Base-by-base conservation (phyloP, 2,329 filamentous ascomycete species). In the Xylariaceae sp. region DNA sequence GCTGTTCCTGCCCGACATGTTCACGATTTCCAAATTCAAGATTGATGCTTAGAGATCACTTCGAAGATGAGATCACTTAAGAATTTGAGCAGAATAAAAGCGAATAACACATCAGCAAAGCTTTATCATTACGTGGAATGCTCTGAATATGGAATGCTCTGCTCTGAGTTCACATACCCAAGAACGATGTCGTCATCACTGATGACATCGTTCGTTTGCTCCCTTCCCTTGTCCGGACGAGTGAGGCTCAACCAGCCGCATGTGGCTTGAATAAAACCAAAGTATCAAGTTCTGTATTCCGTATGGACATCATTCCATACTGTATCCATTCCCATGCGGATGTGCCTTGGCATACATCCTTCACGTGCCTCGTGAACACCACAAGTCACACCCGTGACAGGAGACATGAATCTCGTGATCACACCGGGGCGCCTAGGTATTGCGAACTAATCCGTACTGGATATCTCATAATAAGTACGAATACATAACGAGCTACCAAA, bases 1-100 rank as follows among this genome's bases (percentile, higher is more conserved):
- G 45, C 69, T 62, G 30, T 59, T 51, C 17, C 62, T 51, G 37
- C 63, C 62, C 39, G 68, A 64, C 69, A 70, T 71, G 49, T 35
- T 55, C 37, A 44, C 4, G n/a, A 42, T 6, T n/a, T n/a, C 2
- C 11, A 45, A 1, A 45, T 23, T 4, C 8, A 50, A 15, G 4
- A 7, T 11, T 39, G 3, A 3, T 4, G 23, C 37, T 39, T 39
- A 39, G 37, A 39, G 37, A 42, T 42, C 11, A 42, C 8, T 42
- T 13, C 37, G 8, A 13, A 18, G 2, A 18, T 18, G 17, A 18
- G 17, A 18, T 18, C 17, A 18, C 17, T 18, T 18, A 18, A 18
- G n/a, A 39, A 39, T 39, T 11, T 11, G 6, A 11, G 10, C 6
- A 8, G 37, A 4, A 8, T 39, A 11, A 39, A 39, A 8, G 37